These are phyloP conservation scores for Solanum tarijense DNA, from an alignment of 257 asterid genomes.

Conservation along the genomic window DNA sequence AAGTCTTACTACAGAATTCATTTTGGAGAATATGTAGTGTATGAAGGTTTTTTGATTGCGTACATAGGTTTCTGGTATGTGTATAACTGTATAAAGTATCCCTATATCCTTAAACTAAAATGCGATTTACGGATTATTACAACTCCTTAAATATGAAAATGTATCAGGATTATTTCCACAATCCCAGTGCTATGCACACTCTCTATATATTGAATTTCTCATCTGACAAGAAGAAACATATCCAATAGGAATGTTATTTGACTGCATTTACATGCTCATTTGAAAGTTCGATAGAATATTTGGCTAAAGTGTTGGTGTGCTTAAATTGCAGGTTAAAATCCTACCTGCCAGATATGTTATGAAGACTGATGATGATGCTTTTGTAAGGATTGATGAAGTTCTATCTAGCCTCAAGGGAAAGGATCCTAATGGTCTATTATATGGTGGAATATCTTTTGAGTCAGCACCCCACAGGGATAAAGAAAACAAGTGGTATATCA, in stretches of 20 bases:
- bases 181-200: not conserved
- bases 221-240: not conserved
- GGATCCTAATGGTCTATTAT: slow-evolving; percentile 38
- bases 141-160: not conserved
- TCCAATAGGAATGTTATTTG: not conserved
- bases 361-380: slow-evolving; percentile 98
- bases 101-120: not conserved
- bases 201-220: not conserved
- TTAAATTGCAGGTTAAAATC: slow-evolving; percentile 46
- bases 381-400: slow-evolving; percentile 87
- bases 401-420: slow-evolving; percentile 54
- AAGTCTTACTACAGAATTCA: not conserved
- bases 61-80: not conserved
- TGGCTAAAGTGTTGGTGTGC: not conserved
- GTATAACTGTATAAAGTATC: not conserved
- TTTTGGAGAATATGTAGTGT: not conserved
- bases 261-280: not conserved
- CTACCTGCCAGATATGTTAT: slow-evolving; percentile 69
- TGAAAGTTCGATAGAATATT: not conserved
- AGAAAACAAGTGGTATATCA: slow-evolving; percentile 87
- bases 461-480: slow-evolving; percentile 79
- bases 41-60: not conserved
- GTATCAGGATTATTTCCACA: not conserved
- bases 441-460: slow-evolving; percentile 70
- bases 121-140: not conserved